Evolutionary conservation across 2,329 filamentous ascomycete genomes (phyloP).

Genomic region (Clarireedia hainanense): DNA sequence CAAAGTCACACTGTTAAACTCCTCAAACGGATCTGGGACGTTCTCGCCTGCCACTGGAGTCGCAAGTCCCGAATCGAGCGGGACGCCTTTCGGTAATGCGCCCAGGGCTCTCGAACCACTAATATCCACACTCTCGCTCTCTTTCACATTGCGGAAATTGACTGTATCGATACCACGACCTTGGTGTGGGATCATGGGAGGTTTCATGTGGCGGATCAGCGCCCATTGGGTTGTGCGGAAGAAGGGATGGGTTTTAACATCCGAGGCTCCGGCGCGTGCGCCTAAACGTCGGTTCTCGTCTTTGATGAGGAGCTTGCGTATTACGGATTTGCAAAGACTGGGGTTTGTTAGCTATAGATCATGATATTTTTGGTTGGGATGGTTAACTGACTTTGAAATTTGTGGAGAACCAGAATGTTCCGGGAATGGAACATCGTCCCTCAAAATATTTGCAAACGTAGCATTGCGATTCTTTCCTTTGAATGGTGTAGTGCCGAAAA

Average conservation of each 20-base stretch:
- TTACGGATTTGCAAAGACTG: slow-evolving; percentile 92
- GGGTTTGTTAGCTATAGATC: slow-evolving; percentile 27
- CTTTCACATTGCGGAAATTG: slow-evolving; percentile 97
- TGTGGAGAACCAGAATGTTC: slow-evolving; percentile 77
- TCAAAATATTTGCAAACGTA: slow-evolving; percentile 93
- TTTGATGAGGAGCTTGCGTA: slow-evolving; percentile 95
- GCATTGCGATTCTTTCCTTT: slow-evolving; percentile 99
- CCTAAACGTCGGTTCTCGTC: slow-evolving; percentile 91
- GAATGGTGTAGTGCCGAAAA: slow-evolving; percentile 96
- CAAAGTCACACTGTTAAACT: slow-evolving; percentile 96
- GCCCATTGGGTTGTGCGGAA: slow-evolving; percentile 97
- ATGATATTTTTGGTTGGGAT: not conserved
- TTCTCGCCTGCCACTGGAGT: slow-evolving; percentile 72
- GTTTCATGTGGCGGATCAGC: slow-evolving; percentile 93
- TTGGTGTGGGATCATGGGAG: slow-evolving; percentile 89
- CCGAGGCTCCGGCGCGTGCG: slow-evolving; percentile 87
- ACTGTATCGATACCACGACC: slow-evolving; percentile 86
- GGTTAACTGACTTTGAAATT: slow-evolving; percentile 73
- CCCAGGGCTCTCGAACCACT: slow-evolving; percentile 44
- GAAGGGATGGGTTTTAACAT: slow-evolving; percentile 94
- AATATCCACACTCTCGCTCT: slow-evolving; percentile 90
- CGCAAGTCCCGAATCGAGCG: slow-evolving; percentile 74
- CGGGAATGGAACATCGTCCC: slow-evolving; percentile 93
- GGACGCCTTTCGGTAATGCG: slow-evolving; percentile 61
- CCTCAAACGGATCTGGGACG: slow-evolving; percentile 83